Evolutionary conservation across 768 basidiomycete genomes (phyloP).

Genomic region (Cubamyces lactineus): DNA sequence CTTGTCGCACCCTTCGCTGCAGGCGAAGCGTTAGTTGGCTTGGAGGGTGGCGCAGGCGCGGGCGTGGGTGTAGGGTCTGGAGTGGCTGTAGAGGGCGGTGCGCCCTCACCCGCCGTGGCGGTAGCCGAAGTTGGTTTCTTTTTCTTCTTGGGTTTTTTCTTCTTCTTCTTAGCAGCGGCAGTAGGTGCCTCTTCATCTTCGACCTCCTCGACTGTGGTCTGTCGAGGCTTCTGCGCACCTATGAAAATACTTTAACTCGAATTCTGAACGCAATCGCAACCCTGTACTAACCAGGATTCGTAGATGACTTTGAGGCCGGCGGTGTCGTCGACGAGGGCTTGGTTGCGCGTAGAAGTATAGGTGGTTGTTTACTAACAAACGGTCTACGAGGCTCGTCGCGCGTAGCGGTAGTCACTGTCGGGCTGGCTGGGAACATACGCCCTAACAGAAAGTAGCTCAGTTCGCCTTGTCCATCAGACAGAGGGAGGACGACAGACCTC

Average conservation of each 20-base stretch:
- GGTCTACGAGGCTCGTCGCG: conserved; percentile 38
- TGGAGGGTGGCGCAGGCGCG: conserved; percentile 19
- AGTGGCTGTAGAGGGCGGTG: conserved; percentile 24
- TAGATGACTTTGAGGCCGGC: not conserved
- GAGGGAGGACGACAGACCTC: conserved; percentile 49
- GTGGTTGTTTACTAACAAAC: conserved; percentile 21
- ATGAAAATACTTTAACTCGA: not conserved
- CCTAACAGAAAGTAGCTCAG: conserved; percentile 41
- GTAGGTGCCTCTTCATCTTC: conserved; percentile 65
- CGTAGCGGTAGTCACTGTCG: conserved; percentile 46
- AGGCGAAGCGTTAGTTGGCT: conserved; percentile 14
- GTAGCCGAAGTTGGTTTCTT: conserved; percentile 40
- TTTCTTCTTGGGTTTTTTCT: conserved; percentile 76
- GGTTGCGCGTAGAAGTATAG: conserved; percentile 6
- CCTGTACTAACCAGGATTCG: not conserved
- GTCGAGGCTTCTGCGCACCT: conserved; percentile 38
- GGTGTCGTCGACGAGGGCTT: conserved; percentile 6
- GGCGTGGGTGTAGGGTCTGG: conserved; percentile 18
- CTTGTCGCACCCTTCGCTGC: conserved; percentile 3
- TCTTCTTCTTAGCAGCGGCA: conserved; percentile 65
- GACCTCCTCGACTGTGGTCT: conserved; percentile 69
- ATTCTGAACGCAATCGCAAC: not conserved
- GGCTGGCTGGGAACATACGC: conserved; percentile 59
- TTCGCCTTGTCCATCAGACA: not conserved
- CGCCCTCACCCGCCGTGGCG: conserved; percentile 21